Evolutionary conservation across 1,284 basidiomycete genomes (phyloP).

Genomic region (Xerocomus amazonicus): DNA sequence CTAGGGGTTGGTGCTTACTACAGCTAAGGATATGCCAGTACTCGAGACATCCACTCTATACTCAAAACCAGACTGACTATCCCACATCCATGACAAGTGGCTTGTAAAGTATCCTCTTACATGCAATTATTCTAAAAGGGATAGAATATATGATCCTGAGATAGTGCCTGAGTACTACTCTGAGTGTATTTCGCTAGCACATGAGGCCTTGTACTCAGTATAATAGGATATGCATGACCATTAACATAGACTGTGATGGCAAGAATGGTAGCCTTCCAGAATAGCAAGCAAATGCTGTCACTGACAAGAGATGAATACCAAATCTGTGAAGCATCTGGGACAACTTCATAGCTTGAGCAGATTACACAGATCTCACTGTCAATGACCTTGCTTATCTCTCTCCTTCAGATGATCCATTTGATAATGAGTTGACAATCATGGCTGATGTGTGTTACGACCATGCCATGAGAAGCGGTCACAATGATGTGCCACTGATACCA

Average conservation of each 20-base stretch:
- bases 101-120: conserved; percentile 16
- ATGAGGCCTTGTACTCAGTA: conserved; percentile 20
- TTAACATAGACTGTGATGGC: conserved; percentile 61
- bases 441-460: no score
- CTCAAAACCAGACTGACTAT: conserved; percentile 34
- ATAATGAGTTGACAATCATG: conserved; percentile 48
- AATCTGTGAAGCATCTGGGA: conserved; percentile 50
- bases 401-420: conserved; percentile 21
- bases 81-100: conserved; percentile 20
- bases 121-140: not conserved
- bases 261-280: conserved; percentile 57
- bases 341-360: conserved; percentile 26
- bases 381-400: conserved; percentile 19
- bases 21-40: conserved; percentile 23
- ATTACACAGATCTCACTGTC: conserved; percentile 17
- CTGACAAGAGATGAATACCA: conserved; percentile 46
- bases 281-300: conserved; percentile 40
- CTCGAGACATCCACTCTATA: conserved; percentile 30
- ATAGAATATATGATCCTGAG: not conserved
- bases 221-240: conserved; percentile 39
- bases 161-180: no score
- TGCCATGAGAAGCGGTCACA: no score
- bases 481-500: no score
- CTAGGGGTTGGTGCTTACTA: conserved; percentile 9
- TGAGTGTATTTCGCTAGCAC: no score